These are phyloP conservation scores for Phytophthora pinifolia DNA, from an alignment of 352 stramenopile genomes.

Conservation along the genomic window DNA sequence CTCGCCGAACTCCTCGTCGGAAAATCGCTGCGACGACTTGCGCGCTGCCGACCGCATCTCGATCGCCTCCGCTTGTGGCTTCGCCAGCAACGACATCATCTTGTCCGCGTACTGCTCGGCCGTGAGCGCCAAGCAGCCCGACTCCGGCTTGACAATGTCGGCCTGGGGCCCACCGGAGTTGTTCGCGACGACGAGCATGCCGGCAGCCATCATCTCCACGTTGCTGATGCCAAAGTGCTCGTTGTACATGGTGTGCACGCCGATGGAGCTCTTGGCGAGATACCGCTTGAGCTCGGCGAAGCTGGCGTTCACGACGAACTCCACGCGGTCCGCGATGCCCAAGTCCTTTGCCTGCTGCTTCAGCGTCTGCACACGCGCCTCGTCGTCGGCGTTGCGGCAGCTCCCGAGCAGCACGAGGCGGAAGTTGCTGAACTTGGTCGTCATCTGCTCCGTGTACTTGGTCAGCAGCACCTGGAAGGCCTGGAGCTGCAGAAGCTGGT, in stretches of 20 bases:
- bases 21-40: slow-evolving; percentile 62
- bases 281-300: slow-evolving; percentile 92
- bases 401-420: slow-evolving; percentile 96
- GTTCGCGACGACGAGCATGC: slow-evolving; percentile 96
- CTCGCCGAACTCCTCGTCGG: slow-evolving; percentile 64
- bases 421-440: slow-evolving; percentile 58
- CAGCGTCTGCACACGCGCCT: slow-evolving; percentile 87
- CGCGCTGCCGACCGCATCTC: slow-evolving; percentile 50
- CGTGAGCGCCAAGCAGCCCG: slow-evolving; percentile 83
- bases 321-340: slow-evolving; percentile 77
- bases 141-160: slow-evolving; percentile 90
- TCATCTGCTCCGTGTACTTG: slow-evolving; percentile 47
- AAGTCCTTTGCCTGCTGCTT: slow-evolving; percentile 76
- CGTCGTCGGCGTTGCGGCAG: slow-evolving; percentile 94
- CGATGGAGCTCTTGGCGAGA: slow-evolving; percentile 87
- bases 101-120: slow-evolving; percentile 89
- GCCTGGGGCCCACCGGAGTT: slow-evolving; percentile 95
- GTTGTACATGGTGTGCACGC: slow-evolving; percentile 99
- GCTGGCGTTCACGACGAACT: slow-evolving; percentile 96
- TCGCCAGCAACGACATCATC: slow-evolving; percentile 64
- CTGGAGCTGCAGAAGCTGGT: slow-evolving; percentile 95
- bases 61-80: slow-evolving; percentile 27
- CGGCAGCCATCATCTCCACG: slow-evolving; percentile 99
- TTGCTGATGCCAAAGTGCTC: slow-evolving; percentile 99
- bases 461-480: slow-evolving; percentile 75